phyloP scores from a whole-genome alignment of 2,329 filamentous ascomycete species.

The Triangularia setosa region DNA sequence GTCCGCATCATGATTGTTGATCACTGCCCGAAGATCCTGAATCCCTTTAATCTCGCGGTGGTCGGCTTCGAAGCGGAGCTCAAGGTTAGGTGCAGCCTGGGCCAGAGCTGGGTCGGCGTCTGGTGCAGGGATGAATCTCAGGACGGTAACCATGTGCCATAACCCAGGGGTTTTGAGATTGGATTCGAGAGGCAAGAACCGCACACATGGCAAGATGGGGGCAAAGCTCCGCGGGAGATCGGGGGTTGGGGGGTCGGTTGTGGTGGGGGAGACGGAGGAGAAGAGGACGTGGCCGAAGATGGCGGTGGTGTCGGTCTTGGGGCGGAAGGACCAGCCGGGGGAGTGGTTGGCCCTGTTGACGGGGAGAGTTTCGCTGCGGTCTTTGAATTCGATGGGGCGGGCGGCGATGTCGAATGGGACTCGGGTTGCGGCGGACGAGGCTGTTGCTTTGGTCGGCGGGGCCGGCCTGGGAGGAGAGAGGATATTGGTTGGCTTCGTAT shows the following conservation, averaged over 20 bases:
- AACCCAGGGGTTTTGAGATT: constrained; percentile 28
- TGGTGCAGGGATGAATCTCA: constrained; percentile 44
- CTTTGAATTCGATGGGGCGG: constrained; percentile 22
- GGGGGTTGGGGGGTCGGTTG: constrained; percentile 13
- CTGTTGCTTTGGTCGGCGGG: not conserved
- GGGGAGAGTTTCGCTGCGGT: not conserved
- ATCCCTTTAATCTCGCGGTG: constrained; percentile 33
- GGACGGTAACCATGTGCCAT: constrained; percentile 37
- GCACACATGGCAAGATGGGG: constrained; percentile 46
- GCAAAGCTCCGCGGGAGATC: constrained; percentile 38
- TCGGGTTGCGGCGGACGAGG: not conserved
- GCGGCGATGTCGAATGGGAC: constrained; percentile 13
- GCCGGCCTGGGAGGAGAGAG: not conserved
- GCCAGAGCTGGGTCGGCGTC: constrained; percentile 6
- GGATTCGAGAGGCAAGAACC: constrained; percentile 38
- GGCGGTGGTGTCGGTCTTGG: constrained; percentile 35
- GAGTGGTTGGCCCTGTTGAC: not conserved
- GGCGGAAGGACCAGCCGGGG: constrained; percentile 19
- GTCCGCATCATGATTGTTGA: constrained; percentile 37
- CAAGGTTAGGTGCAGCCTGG: constrained; percentile 31
- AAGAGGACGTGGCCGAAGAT: constrained; percentile 52
- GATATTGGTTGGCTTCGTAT: not conserved
- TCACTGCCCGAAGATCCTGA: constrained; percentile 37
- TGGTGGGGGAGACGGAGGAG: not conserved
- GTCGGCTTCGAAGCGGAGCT: constrained; percentile 36